phyloP scores from a whole-genome alignment of 371 early-diverging fungal species.

The Apophysomyces ossiformis region DNA sequence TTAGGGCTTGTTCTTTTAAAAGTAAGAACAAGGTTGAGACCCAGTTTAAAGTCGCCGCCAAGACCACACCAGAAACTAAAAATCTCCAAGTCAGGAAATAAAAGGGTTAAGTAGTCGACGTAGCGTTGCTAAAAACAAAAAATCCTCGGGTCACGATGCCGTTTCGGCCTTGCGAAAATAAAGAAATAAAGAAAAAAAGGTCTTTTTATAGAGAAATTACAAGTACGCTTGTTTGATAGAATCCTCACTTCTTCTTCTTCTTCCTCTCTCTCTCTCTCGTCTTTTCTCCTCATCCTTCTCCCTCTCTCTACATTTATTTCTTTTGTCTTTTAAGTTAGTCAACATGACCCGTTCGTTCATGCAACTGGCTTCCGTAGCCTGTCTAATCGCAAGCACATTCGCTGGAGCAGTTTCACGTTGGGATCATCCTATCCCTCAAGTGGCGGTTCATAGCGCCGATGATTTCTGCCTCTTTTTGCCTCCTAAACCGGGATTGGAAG shows the following conservation, averaged over 20 bases:
- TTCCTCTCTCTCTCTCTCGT: too few species aligned
- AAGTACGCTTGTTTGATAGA: too few species aligned
- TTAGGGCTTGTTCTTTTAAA: slow-evolving; percentile 5
- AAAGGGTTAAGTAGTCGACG: background rate
- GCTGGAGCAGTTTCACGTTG: background rate
- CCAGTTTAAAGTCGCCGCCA: slow-evolving; percentile 7
- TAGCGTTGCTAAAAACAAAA: slow-evolving; percentile 8
- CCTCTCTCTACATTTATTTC: background rate
- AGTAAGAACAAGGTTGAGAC: slow-evolving; percentile 7
- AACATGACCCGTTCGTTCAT: background rate
- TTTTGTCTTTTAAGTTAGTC: too few species aligned
- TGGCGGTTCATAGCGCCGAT: slow-evolving; percentile 30
- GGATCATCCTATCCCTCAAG: slow-evolving; percentile 8
- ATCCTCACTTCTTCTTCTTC: too few species aligned
- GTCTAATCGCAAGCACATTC: background rate
- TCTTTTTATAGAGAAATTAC: background rate
- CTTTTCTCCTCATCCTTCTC: background rate
- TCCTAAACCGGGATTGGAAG: slow-evolving; percentile 58
- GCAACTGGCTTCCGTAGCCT: background rate
- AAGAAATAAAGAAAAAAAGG: background rate
- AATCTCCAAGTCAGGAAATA: background rate
- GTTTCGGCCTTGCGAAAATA: background rate
- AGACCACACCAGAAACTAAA: slow-evolving; percentile 2
- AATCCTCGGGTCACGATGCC: background rate
- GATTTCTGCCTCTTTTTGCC: slow-evolving; percentile 65